Conservation (phyloP, 257 asterid genomes). For the Echites panduratus region DNA sequence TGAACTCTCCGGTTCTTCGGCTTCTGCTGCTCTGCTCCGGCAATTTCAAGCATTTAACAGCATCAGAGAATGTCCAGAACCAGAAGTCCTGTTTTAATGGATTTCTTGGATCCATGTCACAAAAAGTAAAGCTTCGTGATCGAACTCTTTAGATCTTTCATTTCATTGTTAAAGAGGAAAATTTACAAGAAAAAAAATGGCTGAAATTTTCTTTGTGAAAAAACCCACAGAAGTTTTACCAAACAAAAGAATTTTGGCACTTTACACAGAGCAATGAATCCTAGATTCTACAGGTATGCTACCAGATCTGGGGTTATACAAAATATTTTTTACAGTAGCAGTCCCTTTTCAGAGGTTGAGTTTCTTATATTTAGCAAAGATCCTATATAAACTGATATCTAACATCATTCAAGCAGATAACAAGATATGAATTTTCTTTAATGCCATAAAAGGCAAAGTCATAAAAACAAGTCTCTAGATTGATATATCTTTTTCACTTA, state of each 20-base stretch:
- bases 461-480: background rate
- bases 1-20: constrained; percentile 58
- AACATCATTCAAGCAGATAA: constrained; percentile 21
- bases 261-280: background rate
- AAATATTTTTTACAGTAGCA: background rate
- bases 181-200: too few relatives aligned
- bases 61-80: constrained; percentile 98
- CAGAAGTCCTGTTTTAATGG: constrained; percentile 58
- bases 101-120: constrained; percentile 71
- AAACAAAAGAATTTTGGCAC: background rate
- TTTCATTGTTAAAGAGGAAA: too few relatives aligned
- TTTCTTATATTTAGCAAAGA: background rate
- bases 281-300: background rate
- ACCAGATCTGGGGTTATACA: background rate
- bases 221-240: too few relatives aligned
- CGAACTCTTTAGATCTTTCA: too few relatives aligned
- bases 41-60: constrained; percentile 91
- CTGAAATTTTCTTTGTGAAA: too few relatives aligned
- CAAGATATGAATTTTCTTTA: background rate
- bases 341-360: background rate
- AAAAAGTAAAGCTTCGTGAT: constrained; percentile 88
- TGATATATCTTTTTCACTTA: background rate
- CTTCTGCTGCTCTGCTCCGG: constrained; percentile 83
- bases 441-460: background rate
- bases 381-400: background rate